Percentiles rank a stretch among this genome's conserved stretches.
These are phyloP conservation scores for Aristolochia fimbriata DNA, from an alignment of 164 flowering plant species.

Conservation along the genomic window DNA sequence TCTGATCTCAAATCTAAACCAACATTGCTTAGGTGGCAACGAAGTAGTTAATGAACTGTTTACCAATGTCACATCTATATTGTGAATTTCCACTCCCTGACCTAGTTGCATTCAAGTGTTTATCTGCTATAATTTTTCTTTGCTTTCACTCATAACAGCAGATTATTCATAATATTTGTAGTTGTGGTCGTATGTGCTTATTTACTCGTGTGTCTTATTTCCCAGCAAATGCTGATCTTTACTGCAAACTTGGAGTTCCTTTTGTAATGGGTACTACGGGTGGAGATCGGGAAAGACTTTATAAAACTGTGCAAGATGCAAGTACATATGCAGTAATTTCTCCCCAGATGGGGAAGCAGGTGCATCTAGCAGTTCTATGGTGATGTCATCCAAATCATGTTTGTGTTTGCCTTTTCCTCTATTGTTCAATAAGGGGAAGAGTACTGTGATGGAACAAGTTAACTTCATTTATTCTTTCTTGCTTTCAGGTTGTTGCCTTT, in stretches of 20 bases:
- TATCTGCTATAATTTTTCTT: neutral
- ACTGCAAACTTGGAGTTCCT: conserved; percentile 83
- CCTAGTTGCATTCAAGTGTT: too few relatives aligned
- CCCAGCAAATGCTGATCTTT: conserved; percentile 72
- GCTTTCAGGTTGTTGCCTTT: conserved; percentile 83
- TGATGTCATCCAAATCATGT: neutral
- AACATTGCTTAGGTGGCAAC: neutral
- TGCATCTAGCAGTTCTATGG: conserved; percentile 10
- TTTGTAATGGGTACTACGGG: conserved; percentile 99
- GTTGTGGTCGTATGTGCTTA: neutral
- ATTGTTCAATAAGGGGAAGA: neutral
- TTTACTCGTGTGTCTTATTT: neutral
- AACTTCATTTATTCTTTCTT: neutral
- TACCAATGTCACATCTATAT: neutral
- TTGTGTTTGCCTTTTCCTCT: neutral
- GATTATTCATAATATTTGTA: neutral
- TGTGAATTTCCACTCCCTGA: neutral
- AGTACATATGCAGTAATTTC: conserved; percentile 75
- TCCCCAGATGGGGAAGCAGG: conserved; percentile 99
- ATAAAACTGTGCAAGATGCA: conserved; percentile 58
- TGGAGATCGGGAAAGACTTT: conserved; percentile 64
- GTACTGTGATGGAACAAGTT: too few relatives aligned
- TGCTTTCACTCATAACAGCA: neutral
- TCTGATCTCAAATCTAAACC: too few relatives aligned
- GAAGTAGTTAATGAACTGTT: neutral